Base-by-base conservation (phyloP, 768 basidiomycete species). In the Baorangia bicolor region DNA sequence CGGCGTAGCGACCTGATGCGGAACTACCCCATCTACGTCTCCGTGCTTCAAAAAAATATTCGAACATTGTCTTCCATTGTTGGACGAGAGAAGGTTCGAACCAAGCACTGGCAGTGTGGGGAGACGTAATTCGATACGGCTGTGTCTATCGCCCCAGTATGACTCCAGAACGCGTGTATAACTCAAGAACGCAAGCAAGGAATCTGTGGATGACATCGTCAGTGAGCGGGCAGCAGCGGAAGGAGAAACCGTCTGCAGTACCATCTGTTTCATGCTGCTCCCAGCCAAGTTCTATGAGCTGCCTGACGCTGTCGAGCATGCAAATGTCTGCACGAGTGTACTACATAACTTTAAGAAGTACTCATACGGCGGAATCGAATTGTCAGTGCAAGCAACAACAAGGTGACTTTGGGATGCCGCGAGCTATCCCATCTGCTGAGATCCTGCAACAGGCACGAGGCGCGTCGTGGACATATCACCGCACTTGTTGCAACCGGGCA, bases 41-140 rank as follows among this genome's bases (percentile, higher is more conserved):
- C 34, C 41, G 53, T 5, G 46, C 5, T 5, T 23, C 3, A 13
- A 49, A 56, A 25, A 57, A 53, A 0, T 1, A 4, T 21, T 48
- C 53, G 7, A 56, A 48, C 45, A 55, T 57, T 1, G 5, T 2
- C 34, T 48, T 55, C 40, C 56, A 56, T 21, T 20, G 56, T 18
- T 27, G 38, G 34, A 16, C 23, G 5, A 47, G 28, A 47, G 33
- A 23, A 2, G 45, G 53, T 21, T 57, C 44, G 18, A 41, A 47
- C 52, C 30, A 55, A 18, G 56, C 39, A n/a, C 38, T 55, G 38
- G 44, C 18, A 11, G 31, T 30, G 38, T 27, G 52, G 10, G 56
- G 21, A 55, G 52, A 11, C 39, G 45, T 18, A 47, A 34, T 21
- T 57, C 52, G 33, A 48, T 40, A 4, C 2, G 18, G 14, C 4